Conservation (phyloP, 352 stramenopile species). For the Globisporangium lucens region DNA sequence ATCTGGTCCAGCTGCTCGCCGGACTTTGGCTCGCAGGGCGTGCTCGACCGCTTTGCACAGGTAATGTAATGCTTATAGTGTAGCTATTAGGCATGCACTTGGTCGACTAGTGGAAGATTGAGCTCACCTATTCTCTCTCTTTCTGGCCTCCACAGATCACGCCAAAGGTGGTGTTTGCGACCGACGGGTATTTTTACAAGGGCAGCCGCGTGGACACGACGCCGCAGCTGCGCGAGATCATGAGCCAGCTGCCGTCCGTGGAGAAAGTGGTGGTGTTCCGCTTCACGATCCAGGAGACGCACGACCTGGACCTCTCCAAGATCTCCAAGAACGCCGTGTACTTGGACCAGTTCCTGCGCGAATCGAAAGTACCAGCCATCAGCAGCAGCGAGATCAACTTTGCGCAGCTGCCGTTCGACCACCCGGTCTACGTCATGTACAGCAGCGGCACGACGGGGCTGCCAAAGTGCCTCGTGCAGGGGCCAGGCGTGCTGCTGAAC, state of each 20-base stretch:
- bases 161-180: slow-evolving; percentile 74
- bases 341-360: slow-evolving; percentile 47
- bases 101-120: neutral
- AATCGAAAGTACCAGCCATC: slow-evolving; percentile 17
- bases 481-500: slow-evolving; percentile 69
- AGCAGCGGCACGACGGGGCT: slow-evolving; percentile 83
- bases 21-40: slow-evolving; percentile 81
- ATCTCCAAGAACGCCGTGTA: slow-evolving; percentile 47
- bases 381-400: slow-evolving; percentile 48
- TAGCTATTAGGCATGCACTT: neutral
- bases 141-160: slow-evolving; percentile 33
- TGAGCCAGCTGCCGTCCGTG: slow-evolving; percentile 58
- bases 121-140: neutral
- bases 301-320: slow-evolving; percentile 63
- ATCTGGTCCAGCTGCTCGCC: slow-evolving; percentile 83
- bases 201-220: slow-evolving; percentile 63
- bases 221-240: slow-evolving; percentile 53
- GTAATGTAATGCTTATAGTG: slow-evolving; percentile 9
- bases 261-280: slow-evolving; percentile 59
- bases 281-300: slow-evolving; percentile 50
- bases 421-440: slow-evolving; percentile 89
- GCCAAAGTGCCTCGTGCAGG: slow-evolving; percentile 86
- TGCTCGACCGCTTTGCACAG: slow-evolving; percentile 81
- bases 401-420: slow-evolving; percentile 76
- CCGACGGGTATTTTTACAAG: slow-evolving; percentile 81